Conservation (phyloP, 768 basidiomycete genomes). For the Kwoniella dendrophila region DNA sequence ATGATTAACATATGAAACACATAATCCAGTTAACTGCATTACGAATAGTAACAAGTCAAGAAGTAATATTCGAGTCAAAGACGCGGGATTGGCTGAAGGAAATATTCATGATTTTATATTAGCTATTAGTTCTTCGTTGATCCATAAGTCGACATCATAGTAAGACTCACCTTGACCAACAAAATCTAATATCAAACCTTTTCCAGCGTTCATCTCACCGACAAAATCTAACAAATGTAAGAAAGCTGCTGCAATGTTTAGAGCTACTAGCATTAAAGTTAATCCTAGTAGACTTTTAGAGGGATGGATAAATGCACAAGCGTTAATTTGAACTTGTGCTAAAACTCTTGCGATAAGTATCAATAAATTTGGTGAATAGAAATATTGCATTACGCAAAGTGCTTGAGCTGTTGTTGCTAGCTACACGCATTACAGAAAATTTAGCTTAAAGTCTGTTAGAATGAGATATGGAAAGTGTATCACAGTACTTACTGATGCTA, state of each 20-base stretch:
- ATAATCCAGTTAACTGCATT: constrained; percentile 33
- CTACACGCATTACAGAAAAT: constrained; percentile 14
- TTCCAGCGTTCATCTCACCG: constrained; percentile 31
- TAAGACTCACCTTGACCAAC: constrained; percentile 43
- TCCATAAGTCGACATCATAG: not conserved
- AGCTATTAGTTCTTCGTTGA: not conserved
- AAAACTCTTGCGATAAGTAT: constrained; percentile 39
- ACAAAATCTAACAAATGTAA: constrained; percentile 41
- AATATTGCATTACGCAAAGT: constrained; percentile 39
- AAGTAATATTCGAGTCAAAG: constrained; percentile 38
- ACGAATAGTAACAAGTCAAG: constrained; percentile 39
- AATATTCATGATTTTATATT: not conserved
- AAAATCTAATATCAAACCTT: constrained; percentile 45
- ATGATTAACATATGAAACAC: constrained; percentile 41
- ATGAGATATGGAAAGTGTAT: not conserved
- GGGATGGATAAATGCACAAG: constrained; percentile 34
- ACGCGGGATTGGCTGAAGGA: constrained; percentile 32
- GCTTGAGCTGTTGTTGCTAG: constrained; percentile 35
- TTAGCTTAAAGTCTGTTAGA: not conserved
- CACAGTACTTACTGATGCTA: constrained; percentile 33
- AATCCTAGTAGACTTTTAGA: constrained; percentile 33
- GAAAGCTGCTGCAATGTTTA: constrained; percentile 33
- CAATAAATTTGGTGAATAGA: constrained; percentile 43
- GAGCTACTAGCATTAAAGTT: constrained; percentile 26
- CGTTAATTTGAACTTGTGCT: constrained; percentile 38